Evolutionary conservation across 257 asterid species (phyloP), one percentile per base, ranked within the genome.

Genomic region (Solanum pinnatisectum): DNA sequence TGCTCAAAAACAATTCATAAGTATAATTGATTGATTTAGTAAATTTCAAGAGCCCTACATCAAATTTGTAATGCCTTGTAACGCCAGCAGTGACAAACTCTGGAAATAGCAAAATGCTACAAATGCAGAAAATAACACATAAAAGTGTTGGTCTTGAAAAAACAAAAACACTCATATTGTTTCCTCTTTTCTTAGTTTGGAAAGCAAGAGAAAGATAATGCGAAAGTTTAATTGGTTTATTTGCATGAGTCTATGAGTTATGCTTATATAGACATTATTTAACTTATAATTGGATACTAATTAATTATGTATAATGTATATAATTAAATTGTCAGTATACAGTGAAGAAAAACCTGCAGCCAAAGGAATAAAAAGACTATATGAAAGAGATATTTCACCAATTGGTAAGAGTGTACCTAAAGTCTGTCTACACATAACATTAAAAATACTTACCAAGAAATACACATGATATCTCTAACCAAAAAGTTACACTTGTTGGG

Each of bases 31-130:
- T 70, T 59, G 27, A 59, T 59, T 22, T 59, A 59, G 30, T 0
- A 49, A 25, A 65, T 40, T 59, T 59, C 67, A 20, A 59, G 5
- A 44, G 23, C 33, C 91, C 60, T 90, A 93, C 93, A 6, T 91
- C 90, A 63, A 93, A 93, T 44, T 88, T 84, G 91, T 89, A 93
- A 84, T 90, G 91, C 83, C 94, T 89, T 6, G 94, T 92, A 18
- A 44, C 52, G 76, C 59, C 74, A 8, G 90, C 88, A 23, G 39
- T 18, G 56, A 86, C 88, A 32, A 59, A 42, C 20, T 76, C 77
- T 44, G 91, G 68, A 67, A 63, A 76, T 36, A 78, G 71, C 9
- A 37, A 40, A 67, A 88, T 33, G 81, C 85, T 49, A 42, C 10
- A 70, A 7, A 88, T 9, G 56, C 72, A 72, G 72, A 89, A 35